Percentiles rank a stretch among this genome's conserved stretches.
These are phyloP conservation scores for Cyclotella atomus DNA, from an alignment of 108 stramenopile species.

Conservation along the genomic window DNA sequence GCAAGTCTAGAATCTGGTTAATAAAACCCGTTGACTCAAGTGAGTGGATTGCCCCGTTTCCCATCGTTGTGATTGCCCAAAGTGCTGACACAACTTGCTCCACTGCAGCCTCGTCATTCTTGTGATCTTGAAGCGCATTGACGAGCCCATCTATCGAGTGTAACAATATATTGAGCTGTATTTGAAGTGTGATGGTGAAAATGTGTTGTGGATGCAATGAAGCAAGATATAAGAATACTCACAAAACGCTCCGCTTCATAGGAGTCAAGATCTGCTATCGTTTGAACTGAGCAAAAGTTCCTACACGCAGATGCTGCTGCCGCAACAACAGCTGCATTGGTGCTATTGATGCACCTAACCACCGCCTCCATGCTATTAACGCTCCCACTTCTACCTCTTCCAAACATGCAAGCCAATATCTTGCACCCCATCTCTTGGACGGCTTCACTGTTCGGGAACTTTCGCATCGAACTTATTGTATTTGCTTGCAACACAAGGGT, in stretches of 20 bases:
- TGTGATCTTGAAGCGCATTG: not conserved
- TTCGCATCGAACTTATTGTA: conserved; percentile 18
- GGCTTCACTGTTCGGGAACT: conserved; percentile 14
- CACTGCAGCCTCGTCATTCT: conserved; percentile 1
- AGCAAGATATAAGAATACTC: not conserved
- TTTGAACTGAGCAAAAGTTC: conserved; percentile 15
- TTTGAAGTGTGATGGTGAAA: not conserved
- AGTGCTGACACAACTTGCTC: conserved; percentile 32
- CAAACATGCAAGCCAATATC: conserved; percentile 26
- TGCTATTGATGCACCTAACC: conserved; percentile 4
- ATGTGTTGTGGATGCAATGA: not conserved
- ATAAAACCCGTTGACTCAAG: conserved; percentile 10
- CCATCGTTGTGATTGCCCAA: conserved; percentile 26
- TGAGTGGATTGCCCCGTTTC: conserved; percentile 12
- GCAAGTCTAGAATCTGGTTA: not conserved
- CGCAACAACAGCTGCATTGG: not conserved
- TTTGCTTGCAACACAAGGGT: conserved; percentile 1
- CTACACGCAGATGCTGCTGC: conserved; percentile 19
- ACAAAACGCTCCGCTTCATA: conserved; percentile 12
- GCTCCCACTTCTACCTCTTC: not conserved
- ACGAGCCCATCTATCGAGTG: conserved; percentile 12
- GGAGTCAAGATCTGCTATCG: not conserved
- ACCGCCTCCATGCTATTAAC: conserved; percentile 11
- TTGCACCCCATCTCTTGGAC: conserved; percentile 32
- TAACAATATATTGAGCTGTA: conserved; percentile 1